Base-by-base conservation (phyloP, 257 asterid species). In the Penstemon barbatus region DNA sequence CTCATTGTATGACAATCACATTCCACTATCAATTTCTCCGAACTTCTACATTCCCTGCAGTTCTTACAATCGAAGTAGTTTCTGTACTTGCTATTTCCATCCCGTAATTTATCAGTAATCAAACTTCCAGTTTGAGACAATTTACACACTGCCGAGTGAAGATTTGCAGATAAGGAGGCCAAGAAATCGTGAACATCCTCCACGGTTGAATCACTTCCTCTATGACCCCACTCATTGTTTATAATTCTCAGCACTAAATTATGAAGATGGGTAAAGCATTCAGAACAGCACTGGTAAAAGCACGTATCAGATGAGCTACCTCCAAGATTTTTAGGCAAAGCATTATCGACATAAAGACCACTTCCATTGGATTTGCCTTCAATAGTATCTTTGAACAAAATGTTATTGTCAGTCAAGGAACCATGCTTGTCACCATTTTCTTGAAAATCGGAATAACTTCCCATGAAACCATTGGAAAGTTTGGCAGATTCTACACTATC, bases 171-270 rank as follows among this genome's bases (percentile, higher is more conserved):
- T 64, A 89, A 75, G 18, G 93, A 77, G 71, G 92, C 82, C 63
- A 87, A 78, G 66, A 87, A 76, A 76, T 94, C 98, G 50, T 91
- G 84, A 73, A 84, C 78, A 45, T 86, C 98, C 65, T 91, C 97
- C 0, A 85, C 68, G 4, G 80, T 75, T 45, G 81, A 76, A 60
- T 78, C 79, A 11, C 63, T 74, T 66, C 81, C 81, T 68, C 68
- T 65, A 36, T 54, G 66, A 50, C 56, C 76, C 89, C 84, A 80
- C 77, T 83, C 79, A 4, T 40, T 5, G 38, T 68, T 76, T 63
- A 89, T 68, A 63, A 79, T 65, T 59, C 68, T 77, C 56, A 72
- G 81, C 70, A 91, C 56, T 62, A 77, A 55, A 72, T 70, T 72
- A 36, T 69, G 81, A 56, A 94, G 97, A 70, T 82, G 86, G 76